phyloP scores from a whole-genome alignment of 2,329 filamentous ascomycete species.

The Epichloe elymi region DNA sequence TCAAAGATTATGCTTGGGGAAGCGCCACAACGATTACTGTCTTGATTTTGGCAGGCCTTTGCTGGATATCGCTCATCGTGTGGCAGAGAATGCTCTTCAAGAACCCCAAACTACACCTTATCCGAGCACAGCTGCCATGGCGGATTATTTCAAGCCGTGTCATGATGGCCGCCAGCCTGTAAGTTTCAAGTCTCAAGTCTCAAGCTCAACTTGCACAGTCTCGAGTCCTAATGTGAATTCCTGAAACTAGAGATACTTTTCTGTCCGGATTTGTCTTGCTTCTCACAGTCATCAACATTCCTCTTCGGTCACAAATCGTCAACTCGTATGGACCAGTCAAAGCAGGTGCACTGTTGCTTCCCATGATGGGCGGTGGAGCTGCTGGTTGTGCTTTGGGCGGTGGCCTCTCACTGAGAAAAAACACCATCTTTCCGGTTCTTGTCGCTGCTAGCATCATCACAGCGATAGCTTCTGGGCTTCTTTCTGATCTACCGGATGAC shows the following conservation, averaged over 20 bases:
- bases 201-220: no score
- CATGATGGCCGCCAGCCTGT: constrained; percentile 9
- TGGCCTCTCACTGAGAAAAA: constrained; percentile 7
- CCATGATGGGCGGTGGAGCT: constrained; percentile 11
- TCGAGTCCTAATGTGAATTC: no score
- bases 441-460: constrained; percentile 9
- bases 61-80: constrained; percentile 9
- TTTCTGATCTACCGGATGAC: constrained; percentile 7
- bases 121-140: constrained; percentile 10
- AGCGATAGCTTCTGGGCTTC: constrained; percentile 8
- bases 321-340: constrained; percentile 12
- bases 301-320: constrained; percentile 12
- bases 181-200: not conserved
- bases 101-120: constrained; percentile 6
- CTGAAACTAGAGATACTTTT: constrained; percentile 7
- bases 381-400: constrained; percentile 8
- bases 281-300: constrained; percentile 11
- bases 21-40: constrained; percentile 9
- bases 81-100: constrained; percentile 9
- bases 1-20: constrained; percentile 11
- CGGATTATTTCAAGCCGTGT: constrained; percentile 9
- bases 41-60: constrained; percentile 8
- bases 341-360: constrained; percentile 10
- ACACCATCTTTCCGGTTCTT: constrained; percentile 11
- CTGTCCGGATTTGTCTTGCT: constrained; percentile 11